Conservation (phyloP, 2,329 filamentous ascomycete species). For the Fusarium hainanense region DNA sequence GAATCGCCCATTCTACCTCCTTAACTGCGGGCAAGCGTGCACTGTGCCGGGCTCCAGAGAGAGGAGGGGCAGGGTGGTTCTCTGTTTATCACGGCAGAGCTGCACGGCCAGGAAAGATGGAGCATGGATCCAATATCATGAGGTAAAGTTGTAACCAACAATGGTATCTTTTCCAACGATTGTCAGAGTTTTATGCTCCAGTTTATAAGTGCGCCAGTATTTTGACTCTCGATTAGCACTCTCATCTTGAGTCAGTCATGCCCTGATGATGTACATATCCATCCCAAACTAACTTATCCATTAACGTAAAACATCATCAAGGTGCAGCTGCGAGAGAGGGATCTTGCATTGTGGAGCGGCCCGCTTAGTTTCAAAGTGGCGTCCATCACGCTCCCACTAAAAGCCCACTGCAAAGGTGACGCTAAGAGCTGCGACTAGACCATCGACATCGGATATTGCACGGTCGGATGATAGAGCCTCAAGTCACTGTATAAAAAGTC, state of each 20-base stretch:
- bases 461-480: constrained; percentile 13
- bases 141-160: constrained; percentile 1
- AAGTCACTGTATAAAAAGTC: neutral
- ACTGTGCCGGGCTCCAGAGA: constrained; percentile 21
- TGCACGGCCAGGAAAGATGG: neutral
- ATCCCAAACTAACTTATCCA: neutral
- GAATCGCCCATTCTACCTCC: constrained; percentile 21
- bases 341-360: constrained; percentile 38
- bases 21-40: constrained; percentile 29
- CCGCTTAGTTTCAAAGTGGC: constrained; percentile 31
- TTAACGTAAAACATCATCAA: constrained; percentile 19
- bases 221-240: neutral
- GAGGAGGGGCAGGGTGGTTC: constrained; percentile 12
- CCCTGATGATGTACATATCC: neutral
- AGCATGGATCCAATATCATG: neutral
- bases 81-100: neutral
- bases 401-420: constrained; percentile 18
- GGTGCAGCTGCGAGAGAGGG: constrained; percentile 16
- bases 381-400: constrained; percentile 16
- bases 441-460: constrained; percentile 16
- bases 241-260: neutral
- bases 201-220: neutral
- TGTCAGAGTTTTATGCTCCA: constrained; percentile 2
- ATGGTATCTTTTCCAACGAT: neutral
- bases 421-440: constrained; percentile 15